Base-by-base conservation (phyloP, 169 alveolate genomes). In the Plasmodium fragile region DNA sequence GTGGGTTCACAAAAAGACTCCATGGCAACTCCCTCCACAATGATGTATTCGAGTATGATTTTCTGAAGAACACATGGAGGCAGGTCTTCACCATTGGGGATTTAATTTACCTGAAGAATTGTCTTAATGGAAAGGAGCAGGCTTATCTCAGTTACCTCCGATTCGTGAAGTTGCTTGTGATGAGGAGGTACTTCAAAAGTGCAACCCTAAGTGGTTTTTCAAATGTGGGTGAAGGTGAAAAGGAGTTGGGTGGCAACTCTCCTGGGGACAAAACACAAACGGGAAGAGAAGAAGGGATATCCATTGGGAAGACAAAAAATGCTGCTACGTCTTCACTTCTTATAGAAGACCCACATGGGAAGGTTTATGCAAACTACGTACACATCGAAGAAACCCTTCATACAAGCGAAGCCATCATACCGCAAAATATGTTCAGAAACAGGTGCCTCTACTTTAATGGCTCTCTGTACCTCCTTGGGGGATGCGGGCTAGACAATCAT, bases 21-120 rank as follows among this genome's bases (percentile, higher is more conserved):
- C 70, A 43, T n/a, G 52, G 41, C 13, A 13, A 70, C 43, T n/a
- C 18, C 41, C 53, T 83, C n/a, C 5, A 34, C 13, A 83, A 83
- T 36, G 92, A 83, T 43, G 5, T 83, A 25, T 83, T 70, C 28
- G 81, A 70, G 22, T 83, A 83, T 36, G 82, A 65, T 10, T 70
- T 83, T 41, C 43, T 65, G 53, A 18, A 83, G 18, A 83, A 83
- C 39, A 83, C 6, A 5, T 83, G 92, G 92, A 83, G 52, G n/a
- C 92, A 83, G 52, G 52, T 83, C 41, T 83, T 83, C 77, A 83
- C 83, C 3, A 39, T 83, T 34, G 92, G 75, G 13, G 92, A 83
- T 83, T 83, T 83, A n/a, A 30, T 34, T 43, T 83, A 83, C 43
- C 55, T 83, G 70, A 83, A 83, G 43, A 3, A 18, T 25, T 69